Percentiles rank a stretch among this genome's conserved stretches.
Evolutionary conservation across 2,329 filamentous ascomycete genomes (phyloP).

Genomic region (Biscogniauxia marginata): DNA sequence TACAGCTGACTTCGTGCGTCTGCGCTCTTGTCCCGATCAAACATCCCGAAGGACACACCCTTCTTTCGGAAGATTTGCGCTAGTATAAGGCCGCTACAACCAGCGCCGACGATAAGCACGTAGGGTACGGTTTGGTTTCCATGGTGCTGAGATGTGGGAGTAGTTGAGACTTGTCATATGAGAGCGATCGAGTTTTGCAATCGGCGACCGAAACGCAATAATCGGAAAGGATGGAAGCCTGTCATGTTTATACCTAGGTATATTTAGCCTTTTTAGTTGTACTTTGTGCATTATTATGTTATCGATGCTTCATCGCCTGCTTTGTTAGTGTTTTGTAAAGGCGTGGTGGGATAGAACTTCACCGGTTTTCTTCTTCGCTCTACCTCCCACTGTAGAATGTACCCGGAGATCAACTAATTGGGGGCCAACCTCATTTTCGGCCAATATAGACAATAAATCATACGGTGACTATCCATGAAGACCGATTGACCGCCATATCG

Average conservation of each 20-base stretch:
- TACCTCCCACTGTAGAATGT: not conserved
- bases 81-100: conserved; percentile 21
- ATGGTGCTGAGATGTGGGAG: not conserved
- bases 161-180: too few relatives aligned
- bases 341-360: not conserved
- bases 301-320: not conserved
- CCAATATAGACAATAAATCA: too few relatives aligned
- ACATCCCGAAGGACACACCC: conserved; percentile 22
- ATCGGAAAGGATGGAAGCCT: not conserved
- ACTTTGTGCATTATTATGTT: not conserved
- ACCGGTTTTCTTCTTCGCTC: not conserved
- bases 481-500: too few relatives aligned
- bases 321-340: not conserved
- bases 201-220: not conserved
- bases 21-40: conserved; percentile 21
- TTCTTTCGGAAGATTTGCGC: conserved; percentile 23
- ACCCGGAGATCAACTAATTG: not conserved
- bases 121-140: conserved; percentile 10
- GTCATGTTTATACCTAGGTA: not conserved
- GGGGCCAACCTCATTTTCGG: not conserved
- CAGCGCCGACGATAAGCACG: conserved; percentile 24
- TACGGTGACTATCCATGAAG: too few relatives aligned
- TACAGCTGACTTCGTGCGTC: conserved; percentile 20
- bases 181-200: too few relatives aligned
- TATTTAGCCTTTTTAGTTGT: not conserved